phyloP scores from a whole-genome alignment of 2,329 filamentous ascomycete species.

The Monosporascus cannonballus region DNA sequence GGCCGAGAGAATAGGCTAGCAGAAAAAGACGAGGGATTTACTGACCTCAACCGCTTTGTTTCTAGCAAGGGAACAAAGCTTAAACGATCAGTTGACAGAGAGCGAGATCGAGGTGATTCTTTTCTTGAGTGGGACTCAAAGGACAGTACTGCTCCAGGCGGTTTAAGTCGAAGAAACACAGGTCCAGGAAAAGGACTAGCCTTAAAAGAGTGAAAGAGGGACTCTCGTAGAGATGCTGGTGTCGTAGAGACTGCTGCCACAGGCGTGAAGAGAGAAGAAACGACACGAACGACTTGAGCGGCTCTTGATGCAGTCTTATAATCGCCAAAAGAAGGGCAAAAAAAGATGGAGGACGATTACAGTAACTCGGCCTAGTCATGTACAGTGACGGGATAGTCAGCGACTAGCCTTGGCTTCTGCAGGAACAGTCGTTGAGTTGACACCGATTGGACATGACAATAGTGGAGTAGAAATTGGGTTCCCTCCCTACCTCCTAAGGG shows the following conservation, averaged over 20 bases:
- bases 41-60: constrained; percentile 22
- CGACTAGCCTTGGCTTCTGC: constrained; percentile 22
- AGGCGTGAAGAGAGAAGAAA: constrained; percentile 27
- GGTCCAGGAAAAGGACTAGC: constrained; percentile 25
- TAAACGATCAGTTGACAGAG: constrained; percentile 14
- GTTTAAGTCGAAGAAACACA: constrained; percentile 21
- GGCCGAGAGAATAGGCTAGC: background rate
- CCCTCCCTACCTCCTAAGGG: constrained; percentile 6
- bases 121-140: constrained; percentile 23
- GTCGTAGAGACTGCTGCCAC: constrained; percentile 23
- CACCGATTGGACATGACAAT: constrained; percentile 30
- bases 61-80: constrained; percentile 14
- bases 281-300: constrained; percentile 29
- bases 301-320: constrained; percentile 25
- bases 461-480: constrained; percentile 26
- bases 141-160: constrained; percentile 38
- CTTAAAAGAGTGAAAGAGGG: constrained; percentile 32
- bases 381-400: constrained; percentile 18
- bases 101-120: constrained; percentile 18
- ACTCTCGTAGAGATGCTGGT: constrained; percentile 20
- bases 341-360: constrained; percentile 13
- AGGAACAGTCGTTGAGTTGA: constrained; percentile 25
- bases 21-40: background rate
- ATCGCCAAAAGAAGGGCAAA: constrained; percentile 13
- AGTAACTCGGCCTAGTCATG: constrained; percentile 14